These are phyloP conservation scores for Pseudognaphalium luteoalbum DNA, from an alignment of 129 eudicot genomes.

Conservation along the genomic window DNA sequence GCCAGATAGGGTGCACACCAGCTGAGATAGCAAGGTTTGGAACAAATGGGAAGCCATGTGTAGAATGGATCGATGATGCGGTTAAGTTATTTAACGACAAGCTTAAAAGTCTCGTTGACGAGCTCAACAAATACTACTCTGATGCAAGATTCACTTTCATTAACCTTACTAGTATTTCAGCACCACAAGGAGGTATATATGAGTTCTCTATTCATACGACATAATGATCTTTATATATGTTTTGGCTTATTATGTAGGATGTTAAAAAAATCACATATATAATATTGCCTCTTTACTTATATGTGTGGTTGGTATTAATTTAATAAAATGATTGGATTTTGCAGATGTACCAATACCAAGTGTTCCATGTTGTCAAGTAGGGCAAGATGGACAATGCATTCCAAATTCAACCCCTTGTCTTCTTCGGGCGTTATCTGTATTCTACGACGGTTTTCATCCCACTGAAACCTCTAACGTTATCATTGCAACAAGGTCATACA, in stretches of 20 bases:
- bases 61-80: constrained; percentile 24
- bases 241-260: background rate
- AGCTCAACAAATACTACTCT: constrained; percentile 25
- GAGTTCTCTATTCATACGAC: background rate
- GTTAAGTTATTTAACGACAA: constrained; percentile 39
- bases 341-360: constrained; percentile 29
- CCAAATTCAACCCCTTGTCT: constrained; percentile 25
- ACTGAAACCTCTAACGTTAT: constrained; percentile 22
- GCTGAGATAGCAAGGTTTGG: constrained; percentile 22
- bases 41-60: constrained; percentile 33
- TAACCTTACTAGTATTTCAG: constrained; percentile 32
- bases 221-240: background rate
- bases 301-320: background rate
- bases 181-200: constrained; percentile 35
- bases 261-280: too few species aligned
- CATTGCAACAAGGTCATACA: constrained; percentile 35
- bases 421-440: constrained; percentile 15
- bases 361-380: constrained; percentile 34
- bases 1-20: constrained; percentile 52
- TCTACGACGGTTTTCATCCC: constrained; percentile 42
- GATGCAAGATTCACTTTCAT: constrained; percentile 44
- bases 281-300: too few species aligned
- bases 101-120: constrained; percentile 40
- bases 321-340: constrained; percentile 1
- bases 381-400: constrained; percentile 34